A percentile compares a stretch with the other conserved stretches of the same genome.
These are phyloP conservation scores for Penicillium nordicum DNA, from an alignment of 2,329 filamentous ascomycete genomes.

Conservation along the genomic window DNA sequence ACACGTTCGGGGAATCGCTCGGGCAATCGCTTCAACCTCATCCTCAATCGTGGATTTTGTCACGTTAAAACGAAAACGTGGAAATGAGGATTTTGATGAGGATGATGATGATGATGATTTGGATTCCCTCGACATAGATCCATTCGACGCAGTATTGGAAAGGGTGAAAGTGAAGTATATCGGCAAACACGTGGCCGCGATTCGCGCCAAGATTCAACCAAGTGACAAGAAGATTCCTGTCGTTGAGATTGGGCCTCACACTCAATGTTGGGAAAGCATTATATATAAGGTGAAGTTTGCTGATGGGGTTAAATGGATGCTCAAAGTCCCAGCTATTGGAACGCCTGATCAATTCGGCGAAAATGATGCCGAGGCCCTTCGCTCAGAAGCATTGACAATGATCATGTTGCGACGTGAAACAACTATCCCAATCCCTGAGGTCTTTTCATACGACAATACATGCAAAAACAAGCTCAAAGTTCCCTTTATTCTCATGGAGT, in stretches of 20 bases:
- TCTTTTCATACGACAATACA: constrained; percentile 27
- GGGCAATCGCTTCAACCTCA: not conserved
- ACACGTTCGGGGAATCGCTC: not conserved
- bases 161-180: not conserved
- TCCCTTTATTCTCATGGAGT: constrained; percentile 30
- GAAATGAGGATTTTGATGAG: not conserved
- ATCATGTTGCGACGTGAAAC: constrained; percentile 28
- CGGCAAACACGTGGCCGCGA: not conserved
- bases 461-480: constrained; percentile 21
- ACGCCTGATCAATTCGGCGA: constrained; percentile 5
- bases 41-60: not conserved
- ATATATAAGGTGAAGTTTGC: not conserved
- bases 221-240: not conserved
- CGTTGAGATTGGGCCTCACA: not conserved
- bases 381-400: constrained; percentile 31
- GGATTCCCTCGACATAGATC: not conserved
- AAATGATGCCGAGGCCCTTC: constrained; percentile 1
- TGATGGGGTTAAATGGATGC: constrained; percentile 2
- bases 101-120: not conserved
- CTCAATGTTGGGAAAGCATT: not conserved
- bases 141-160: not conserved
- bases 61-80: not conserved
- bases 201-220: not conserved
- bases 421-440: constrained; percentile 30
- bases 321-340: constrained; percentile 3